These are phyloP conservation scores for Trypanosomatidae sp. DNA, from an alignment of 208 protist genomes.

Conservation along the genomic window DNA sequence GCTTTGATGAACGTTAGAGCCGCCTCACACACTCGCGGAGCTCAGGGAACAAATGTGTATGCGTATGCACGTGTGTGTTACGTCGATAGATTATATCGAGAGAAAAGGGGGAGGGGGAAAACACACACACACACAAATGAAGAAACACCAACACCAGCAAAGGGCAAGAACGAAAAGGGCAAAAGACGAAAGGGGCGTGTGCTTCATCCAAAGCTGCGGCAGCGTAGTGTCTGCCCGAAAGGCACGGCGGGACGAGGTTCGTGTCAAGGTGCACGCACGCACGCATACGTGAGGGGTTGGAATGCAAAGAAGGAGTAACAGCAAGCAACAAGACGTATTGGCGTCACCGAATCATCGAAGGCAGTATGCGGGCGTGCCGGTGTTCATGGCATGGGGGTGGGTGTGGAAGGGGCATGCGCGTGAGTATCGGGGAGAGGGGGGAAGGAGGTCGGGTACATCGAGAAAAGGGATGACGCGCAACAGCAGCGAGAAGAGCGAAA, in stretches of 20 bases:
- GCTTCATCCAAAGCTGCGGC: background rate
- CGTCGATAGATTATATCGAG: background rate
- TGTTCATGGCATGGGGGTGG: background rate
- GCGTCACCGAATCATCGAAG: background rate
- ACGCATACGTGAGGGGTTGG: background rate
- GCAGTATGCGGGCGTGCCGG: background rate
- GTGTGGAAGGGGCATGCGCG: background rate
- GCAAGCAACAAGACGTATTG: too few relatives aligned
- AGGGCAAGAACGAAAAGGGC: background rate
- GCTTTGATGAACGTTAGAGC: constrained; percentile 10
- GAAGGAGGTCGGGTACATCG: background rate
- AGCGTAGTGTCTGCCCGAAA: background rate
- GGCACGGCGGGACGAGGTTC: background rate
- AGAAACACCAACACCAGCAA: background rate
- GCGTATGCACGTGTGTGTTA: background rate
- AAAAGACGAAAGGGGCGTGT: background rate
- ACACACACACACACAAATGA: background rate
- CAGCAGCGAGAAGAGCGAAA: background rate
- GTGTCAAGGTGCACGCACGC: background rate
- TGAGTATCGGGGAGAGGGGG: background rate
- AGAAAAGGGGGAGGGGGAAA: background rate
- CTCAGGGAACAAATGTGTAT: background rate
- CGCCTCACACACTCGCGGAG: background rate
- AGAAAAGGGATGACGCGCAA: background rate
- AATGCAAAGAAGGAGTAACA: too few relatives aligned